Conservation (phyloP, 345 rosid species). For the Populus alba region DNA sequence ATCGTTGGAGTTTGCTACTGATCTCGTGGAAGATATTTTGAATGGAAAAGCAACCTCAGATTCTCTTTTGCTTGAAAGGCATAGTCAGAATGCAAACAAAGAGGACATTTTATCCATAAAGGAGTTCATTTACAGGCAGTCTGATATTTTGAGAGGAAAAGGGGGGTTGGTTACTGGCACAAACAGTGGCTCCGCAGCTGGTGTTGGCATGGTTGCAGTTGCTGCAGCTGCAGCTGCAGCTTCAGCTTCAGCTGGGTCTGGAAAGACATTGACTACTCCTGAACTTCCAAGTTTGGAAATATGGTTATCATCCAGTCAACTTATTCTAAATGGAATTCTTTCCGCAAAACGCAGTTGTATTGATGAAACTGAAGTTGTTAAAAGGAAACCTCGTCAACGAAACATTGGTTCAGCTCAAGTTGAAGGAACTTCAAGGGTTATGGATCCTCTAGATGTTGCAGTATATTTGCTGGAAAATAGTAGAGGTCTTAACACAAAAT, state of each 20-base stretch:
- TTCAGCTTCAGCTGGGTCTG: conserved; percentile 74
- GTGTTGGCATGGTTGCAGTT: conserved; percentile 79
- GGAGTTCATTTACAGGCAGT: conserved; percentile 67
- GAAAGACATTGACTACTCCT: conserved; percentile 47
- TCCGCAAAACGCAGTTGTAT: conserved; percentile 47
- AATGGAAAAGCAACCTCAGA: conserved; percentile 68
- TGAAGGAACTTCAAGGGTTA: conserved; percentile 46
- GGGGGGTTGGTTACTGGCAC: conserved; percentile 53
- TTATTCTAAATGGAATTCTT: conserved; percentile 51
- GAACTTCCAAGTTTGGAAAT: conserved; percentile 65
- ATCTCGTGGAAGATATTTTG: conserved; percentile 73
- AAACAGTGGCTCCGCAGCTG: conserved; percentile 54
- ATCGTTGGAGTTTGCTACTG: conserved; percentile 62
- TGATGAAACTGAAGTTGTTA: conserved; percentile 47
- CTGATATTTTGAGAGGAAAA: conserved; percentile 76
- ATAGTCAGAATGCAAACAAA: conserved; percentile 50
- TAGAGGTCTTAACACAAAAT: conserved; percentile 56
- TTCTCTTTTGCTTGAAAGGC: conserved; percentile 71
- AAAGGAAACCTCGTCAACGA: conserved; percentile 57
- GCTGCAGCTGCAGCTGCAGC: conserved; percentile 93
- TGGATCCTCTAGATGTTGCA: conserved; percentile 55
- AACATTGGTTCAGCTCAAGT: conserved; percentile 33
- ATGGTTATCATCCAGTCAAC: conserved; percentile 66
- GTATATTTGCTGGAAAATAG: conserved; percentile 65
- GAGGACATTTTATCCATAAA: conserved; percentile 62